Percentiles rank a stretch among this genome's conserved stretches.
These are phyloP conservation scores for Leccinum griseonigrum DNA, from an alignment of 1,284 basidiomycete species.

Conservation along the genomic window DNA sequence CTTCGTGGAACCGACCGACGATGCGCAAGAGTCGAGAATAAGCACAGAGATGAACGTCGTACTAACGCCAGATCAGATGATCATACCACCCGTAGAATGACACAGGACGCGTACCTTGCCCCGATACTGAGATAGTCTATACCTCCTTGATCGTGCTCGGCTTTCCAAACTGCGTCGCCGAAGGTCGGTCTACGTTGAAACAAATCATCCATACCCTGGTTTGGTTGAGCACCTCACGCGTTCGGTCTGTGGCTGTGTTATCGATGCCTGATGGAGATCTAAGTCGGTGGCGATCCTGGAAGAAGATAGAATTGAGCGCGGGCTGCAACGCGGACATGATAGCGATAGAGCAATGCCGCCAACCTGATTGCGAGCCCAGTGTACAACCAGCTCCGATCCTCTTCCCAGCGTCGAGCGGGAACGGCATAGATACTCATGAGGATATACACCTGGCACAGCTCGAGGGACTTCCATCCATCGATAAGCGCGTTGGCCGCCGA, in stretches of 20 bases:
- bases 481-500: slow-evolving; percentile 76
- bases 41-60: slow-evolving; percentile 72
- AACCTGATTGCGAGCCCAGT: slow-evolving; percentile 77
- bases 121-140: slow-evolving; percentile 63
- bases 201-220: slow-evolving; percentile 85
- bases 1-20: slow-evolving; percentile 70
- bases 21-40: slow-evolving; percentile 70
- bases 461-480: slow-evolving; percentile 74
- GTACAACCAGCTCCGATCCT: slow-evolving; percentile 80
- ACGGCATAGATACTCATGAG: slow-evolving; percentile 78
- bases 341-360: slow-evolving; percentile 7
- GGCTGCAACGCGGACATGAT: neutral
- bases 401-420: slow-evolving; percentile 80
- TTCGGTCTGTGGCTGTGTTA: slow-evolving; percentile 57
- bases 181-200: slow-evolving; percentile 80
- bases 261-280: slow-evolving; percentile 71
- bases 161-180: slow-evolving; percentile 85
- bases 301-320: neutral
- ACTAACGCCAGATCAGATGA: slow-evolving; percentile 36
- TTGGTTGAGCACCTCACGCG: slow-evolving; percentile 77
- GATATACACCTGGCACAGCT: slow-evolving; percentile 61
- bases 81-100: neutral
- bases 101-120: slow-evolving; percentile 42
- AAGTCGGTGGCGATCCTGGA: slow-evolving; percentile 76
- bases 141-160: slow-evolving; percentile 84